Base-by-base conservation (phyloP, 176 grass and related monocot species). In the Ampelocalamus luodianensis region DNA sequence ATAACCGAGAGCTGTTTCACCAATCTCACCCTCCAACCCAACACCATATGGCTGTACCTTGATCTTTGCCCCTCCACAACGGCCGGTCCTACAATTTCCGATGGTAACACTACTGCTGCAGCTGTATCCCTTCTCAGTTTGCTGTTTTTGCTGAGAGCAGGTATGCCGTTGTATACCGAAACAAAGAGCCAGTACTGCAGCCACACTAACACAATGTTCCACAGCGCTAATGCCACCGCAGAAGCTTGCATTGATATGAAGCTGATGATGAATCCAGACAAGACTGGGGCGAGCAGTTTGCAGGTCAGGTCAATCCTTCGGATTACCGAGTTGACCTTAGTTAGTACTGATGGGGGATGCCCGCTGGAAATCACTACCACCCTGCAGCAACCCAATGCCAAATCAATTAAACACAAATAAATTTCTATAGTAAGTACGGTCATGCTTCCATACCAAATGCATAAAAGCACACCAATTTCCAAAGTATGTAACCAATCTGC, bases 241-340 rank as follows among this genome's bases (percentile, higher is more conserved):
- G 93, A 98, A 24, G 96, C 93, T 76, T 88, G 58, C 43, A 91
- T 80, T 5, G 96, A 95, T 29, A 92, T 83, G 74, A 95, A 98
- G 81, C 93, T 98, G 79, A 98, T 93, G 43, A 98, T 73, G 46
- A 98, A 85, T 70, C 96, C 93, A 42, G 83, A 86, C 46, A 98
- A 79, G 39, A 92, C 96, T 3, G 96, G 96, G 29, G 91, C 96
- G 72, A 98, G 71, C 63, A 98, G 85, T 83, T 98, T 98, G 87
- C 96, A 95, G 71, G 83, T 80, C 68, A 98, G 87, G 76, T 98
- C 96, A 69, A 95, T 98, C 72, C 93, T 89, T 89, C 93, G 89
- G 70, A 98, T 85, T 27, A 98, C 87, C 22, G 96, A 95, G 83
- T 98, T 98, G 77, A 90, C 95, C 51, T 76, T 90, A 63, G 96